Evolutionary conservation across 805 yeast species (phyloP), one percentile per base, ranked within the genome.

Genomic region (Saturnispora gosingensis): DNA sequence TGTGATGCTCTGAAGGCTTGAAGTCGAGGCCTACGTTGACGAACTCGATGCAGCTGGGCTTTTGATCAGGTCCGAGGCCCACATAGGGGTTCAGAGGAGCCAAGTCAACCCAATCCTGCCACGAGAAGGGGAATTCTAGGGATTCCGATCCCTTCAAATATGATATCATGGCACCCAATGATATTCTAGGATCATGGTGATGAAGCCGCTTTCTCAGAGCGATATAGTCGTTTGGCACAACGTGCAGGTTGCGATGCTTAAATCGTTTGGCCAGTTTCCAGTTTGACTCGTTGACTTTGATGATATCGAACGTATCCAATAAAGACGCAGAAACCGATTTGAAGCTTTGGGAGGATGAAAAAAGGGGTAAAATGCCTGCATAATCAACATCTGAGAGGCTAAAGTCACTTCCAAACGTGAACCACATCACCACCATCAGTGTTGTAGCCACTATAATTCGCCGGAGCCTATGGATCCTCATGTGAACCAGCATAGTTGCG

Each of bases 101-200:
- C 52, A 77, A 56, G 61, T 78, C 81, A 7, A 73, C 70, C 82
- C 82, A 78, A 55, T 78, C 82, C 10, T 71, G 67, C 82, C 82
- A 78, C 48, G 75, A 71, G 55, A 78, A 78, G 6, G 70, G 70
- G 2, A 49, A 28, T 18, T 28, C 47, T 7, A 7, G 5, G 1
- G 38, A n/a, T 7, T 16, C 25, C 1, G 18, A 10, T n/a, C 10
- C 16, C 16, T 46, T 24, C 18, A 49, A 16, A 20, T 27, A 44
- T 32, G 38, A 45, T 10, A 27, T 22, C 16, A 40, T 39, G 15
- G 47, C 51, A 9, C 47, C 42, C 7, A 49, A 9, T 36, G 51
- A 43, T 24, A 49, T 43, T 20, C 51, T 49, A 8, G 51, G 51
- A 25, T 49, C 51, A 49, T 49, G 46, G 15, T 49, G 51, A 38